Evolutionary conservation across 108 stramenopile genomes (phyloP), one percentile per base, ranked within the genome.

Genomic region (Cylindrotheca closterium): DNA sequence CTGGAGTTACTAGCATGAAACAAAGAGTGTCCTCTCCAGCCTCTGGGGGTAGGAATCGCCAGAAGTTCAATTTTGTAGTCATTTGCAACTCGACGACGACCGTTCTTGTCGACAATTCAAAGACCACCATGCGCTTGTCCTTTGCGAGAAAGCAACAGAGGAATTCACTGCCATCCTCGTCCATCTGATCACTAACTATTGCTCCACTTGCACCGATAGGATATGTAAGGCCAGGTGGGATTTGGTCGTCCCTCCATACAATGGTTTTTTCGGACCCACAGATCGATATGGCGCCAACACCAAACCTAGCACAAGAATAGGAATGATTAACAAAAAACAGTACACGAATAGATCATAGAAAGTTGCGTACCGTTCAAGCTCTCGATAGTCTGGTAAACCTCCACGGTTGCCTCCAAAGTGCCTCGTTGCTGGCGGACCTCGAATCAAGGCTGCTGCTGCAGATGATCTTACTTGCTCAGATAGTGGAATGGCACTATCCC

Each of bases 11-110:
- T 26, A 94, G 70, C 78, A 89, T 77, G 69, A 89, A 94, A 26
- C 81, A 82, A 18, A 94, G 73, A 12, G 85, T 80, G 53, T 80
- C 75, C 23, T 89, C 88, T 46, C 87, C 83, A 1, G 85, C 87
- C 55, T 92, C 88, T 8, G 87, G 86, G 30, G 93, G 93, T 30
- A 94, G 74, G 45, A 85, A 94, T 21, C 93, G 73, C 93, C 93
- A 94, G 50, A 77, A 94, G 65, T 94, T 94, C n/a, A 94, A 76
- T 55, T 94, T 94, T 3, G 93, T 94, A 30, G 91, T 94, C 93
- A 94, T 94, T 79, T 94, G 90, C 4, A 94, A 68, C 62, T 94
- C 93, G 18, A 94, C 88, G 30, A 91, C 85, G 1, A 91, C 87
- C 1, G 89, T 85, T 47, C 87, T 78, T 19, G 85, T 76, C 25